Conservation (phyloP, 495 filamentous ascomycete species). For the Lepraria neglecta region DNA sequence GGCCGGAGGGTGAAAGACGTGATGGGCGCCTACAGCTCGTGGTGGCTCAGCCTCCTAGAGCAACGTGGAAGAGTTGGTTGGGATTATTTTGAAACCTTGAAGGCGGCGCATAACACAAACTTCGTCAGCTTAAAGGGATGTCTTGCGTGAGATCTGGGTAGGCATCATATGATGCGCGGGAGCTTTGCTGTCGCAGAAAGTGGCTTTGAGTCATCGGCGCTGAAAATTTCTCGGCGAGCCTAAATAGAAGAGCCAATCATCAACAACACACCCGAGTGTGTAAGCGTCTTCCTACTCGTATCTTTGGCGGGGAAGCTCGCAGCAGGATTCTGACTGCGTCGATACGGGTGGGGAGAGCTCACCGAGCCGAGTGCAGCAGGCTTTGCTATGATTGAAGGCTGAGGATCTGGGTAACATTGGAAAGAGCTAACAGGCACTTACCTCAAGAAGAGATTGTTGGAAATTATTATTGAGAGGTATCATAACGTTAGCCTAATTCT, state of each 20-base stretch:
- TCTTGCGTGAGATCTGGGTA: slow-evolving; percentile 10
- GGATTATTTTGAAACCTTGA: slow-evolving; percentile 16
- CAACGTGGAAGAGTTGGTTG: slow-evolving; percentile 6
- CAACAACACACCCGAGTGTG: slow-evolving; percentile 3
- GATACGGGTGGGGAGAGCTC: not conserved
- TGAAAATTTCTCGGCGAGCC: slow-evolving; percentile 18
- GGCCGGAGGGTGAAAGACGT: not conserved
- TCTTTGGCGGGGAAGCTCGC: not conserved
- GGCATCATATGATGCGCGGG: slow-evolving; percentile 15
- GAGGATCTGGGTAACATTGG: not conserved
- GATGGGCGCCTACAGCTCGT: not conserved
- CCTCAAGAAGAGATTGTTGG: too few species aligned
- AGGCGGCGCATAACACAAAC: slow-evolving; percentile 12
- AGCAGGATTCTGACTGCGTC: slow-evolving; percentile 6
- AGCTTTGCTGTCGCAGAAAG: slow-evolving; percentile 12
- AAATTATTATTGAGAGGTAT: not conserved
- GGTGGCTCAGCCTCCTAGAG: slow-evolving; percentile 19
- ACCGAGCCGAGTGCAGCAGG: not conserved
- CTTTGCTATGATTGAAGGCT: not conserved
- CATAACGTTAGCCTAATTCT: slow-evolving; percentile 2
- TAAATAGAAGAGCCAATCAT: slow-evolving; percentile 24
- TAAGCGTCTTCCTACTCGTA: slow-evolving; percentile 7
- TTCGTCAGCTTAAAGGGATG: slow-evolving; percentile 15
- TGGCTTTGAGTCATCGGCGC: slow-evolving; percentile 25
- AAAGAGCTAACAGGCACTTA: not conserved